phyloP scores from a whole-genome alignment of 169 alveolate genomes.

The Plasmodium gallinaceum region DNA sequence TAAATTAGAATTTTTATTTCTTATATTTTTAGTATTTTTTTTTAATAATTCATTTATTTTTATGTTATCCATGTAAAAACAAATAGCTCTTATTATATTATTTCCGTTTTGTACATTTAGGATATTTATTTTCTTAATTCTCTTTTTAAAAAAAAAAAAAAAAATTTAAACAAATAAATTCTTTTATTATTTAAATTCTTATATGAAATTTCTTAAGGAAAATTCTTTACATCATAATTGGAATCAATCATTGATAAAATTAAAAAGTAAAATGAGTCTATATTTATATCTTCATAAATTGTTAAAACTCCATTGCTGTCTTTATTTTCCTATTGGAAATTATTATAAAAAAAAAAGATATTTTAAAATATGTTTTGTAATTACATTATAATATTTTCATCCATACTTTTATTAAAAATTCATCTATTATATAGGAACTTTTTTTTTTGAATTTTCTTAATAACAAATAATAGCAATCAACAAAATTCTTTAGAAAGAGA shows the following conservation, averaged over 20 bases:
- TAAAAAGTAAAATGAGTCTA: conserved; percentile 53
- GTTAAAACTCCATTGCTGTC: conserved; percentile 44
- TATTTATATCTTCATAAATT: conserved; percentile 55
- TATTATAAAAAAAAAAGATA: not conserved
- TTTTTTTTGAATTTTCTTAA: conserved; percentile 59
- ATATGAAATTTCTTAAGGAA: not conserved
- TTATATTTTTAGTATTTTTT: conserved; percentile 55
- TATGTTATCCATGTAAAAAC: conserved; percentile 69
- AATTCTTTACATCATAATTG: conserved; percentile 41
- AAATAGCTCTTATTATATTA: conserved; percentile 46
- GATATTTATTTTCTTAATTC: conserved; percentile 43
- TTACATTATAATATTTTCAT: not conserved
- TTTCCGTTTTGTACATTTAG: conserved; percentile 62
- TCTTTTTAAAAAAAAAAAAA: conserved; percentile 13
- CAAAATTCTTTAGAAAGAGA: conserved; percentile 25
- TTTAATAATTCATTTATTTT: conserved; percentile 62
- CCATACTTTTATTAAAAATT: conserved; percentile 60
- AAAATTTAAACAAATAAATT: not conserved
- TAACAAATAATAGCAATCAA: conserved; percentile 62
- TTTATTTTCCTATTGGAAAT: conserved; percentile 62
- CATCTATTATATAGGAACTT: conserved; percentile 67
- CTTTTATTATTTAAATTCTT: conserved; percentile 5
- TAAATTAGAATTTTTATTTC: conserved; percentile 9
- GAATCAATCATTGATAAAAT: conserved; percentile 72
- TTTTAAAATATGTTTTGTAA: not conserved